Conservation (phyloP, 2,329 filamentous ascomycete genomes). For the Botrytis aclada region DNA sequence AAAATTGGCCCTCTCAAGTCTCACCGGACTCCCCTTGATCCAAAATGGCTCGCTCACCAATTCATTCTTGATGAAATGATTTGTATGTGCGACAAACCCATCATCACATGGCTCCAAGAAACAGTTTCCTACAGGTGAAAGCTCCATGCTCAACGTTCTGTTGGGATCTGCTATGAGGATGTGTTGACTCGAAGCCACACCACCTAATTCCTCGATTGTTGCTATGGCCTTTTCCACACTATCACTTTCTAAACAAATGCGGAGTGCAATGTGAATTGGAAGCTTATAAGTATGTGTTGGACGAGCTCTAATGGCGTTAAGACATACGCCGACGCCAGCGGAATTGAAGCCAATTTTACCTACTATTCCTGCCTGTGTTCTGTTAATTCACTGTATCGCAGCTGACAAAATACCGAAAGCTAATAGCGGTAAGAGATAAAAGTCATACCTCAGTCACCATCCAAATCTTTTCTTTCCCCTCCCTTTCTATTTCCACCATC, state of each 20-base stretch:
- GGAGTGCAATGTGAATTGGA: slow-evolving; percentile 54
- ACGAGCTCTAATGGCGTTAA: slow-evolving; percentile 54
- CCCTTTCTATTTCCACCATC: slow-evolving; percentile 20
- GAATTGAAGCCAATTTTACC: slow-evolving; percentile 55
- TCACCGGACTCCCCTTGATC: slow-evolving; percentile 38
- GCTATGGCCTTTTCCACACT: slow-evolving; percentile 45
- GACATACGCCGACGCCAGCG: slow-evolving; percentile 50
- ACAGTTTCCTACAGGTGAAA: slow-evolving; percentile 35
- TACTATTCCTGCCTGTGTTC: slow-evolving; percentile 30
- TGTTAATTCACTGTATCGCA: slow-evolving; percentile 1
- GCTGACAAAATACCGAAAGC: background rate
- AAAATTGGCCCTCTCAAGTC: slow-evolving; percentile 32
- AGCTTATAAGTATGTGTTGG: slow-evolving; percentile 47
- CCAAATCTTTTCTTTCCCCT: background rate
- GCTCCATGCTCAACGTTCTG: slow-evolving; percentile 46
- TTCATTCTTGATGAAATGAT: slow-evolving; percentile 37
- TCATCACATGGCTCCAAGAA: slow-evolving; percentile 26
- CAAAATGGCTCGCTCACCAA: slow-evolving; percentile 38
- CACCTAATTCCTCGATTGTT: slow-evolving; percentile 46
- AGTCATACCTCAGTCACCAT: slow-evolving; percentile 16
- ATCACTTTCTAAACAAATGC: slow-evolving; percentile 48
- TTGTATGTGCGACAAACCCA: slow-evolving; percentile 35
- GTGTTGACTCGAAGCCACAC: slow-evolving; percentile 52
- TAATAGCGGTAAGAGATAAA: background rate
- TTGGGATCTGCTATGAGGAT: slow-evolving; percentile 50